Evolutionary conservation across 139 green algal genomes (phyloP).

Genomic region (Ulvella scutata): DNA sequence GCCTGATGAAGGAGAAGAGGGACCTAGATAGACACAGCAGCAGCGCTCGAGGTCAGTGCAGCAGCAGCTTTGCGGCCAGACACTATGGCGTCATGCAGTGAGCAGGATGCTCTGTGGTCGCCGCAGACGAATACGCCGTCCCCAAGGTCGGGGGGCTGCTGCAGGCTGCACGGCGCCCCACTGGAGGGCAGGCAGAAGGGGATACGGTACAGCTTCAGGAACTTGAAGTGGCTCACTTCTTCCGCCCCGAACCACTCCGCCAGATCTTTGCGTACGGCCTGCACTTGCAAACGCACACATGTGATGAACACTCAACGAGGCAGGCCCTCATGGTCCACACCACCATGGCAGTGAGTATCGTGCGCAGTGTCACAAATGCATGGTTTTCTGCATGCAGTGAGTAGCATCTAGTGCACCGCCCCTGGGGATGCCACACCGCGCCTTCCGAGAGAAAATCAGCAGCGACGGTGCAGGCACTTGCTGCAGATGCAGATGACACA

Average conservation of each 20-base stretch:
- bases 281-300: background rate
- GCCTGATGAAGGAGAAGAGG: too few relatives aligned
- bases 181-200: constrained; percentile 84
- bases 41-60: too few relatives aligned
- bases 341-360: too few relatives aligned
- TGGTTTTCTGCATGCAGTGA: background rate
- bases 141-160: constrained; percentile 38
- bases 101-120: constrained; percentile 78
- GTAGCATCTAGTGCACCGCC: background rate
- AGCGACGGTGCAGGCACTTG: background rate
- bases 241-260: constrained; percentile 60
- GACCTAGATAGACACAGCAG: too few relatives aligned
- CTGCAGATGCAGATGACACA: background rate
- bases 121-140: constrained; percentile 43
- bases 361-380: background rate
- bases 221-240: constrained; percentile 51
- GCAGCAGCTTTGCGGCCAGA: background rate
- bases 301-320: background rate
- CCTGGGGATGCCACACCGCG: background rate
- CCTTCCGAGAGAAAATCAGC: background rate
- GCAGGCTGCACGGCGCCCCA: constrained; percentile 61
- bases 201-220: constrained; percentile 86
- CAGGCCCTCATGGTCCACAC: background rate
- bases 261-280: constrained; percentile 48
- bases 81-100: constrained; percentile 44